A percentile compares a stretch with the other conserved stretches of the same genome.
These are phyloP conservation scores for Melanogaster broomeanus DNA, from an alignment of 768 basidiomycete genomes.

Conservation along the genomic window DNA sequence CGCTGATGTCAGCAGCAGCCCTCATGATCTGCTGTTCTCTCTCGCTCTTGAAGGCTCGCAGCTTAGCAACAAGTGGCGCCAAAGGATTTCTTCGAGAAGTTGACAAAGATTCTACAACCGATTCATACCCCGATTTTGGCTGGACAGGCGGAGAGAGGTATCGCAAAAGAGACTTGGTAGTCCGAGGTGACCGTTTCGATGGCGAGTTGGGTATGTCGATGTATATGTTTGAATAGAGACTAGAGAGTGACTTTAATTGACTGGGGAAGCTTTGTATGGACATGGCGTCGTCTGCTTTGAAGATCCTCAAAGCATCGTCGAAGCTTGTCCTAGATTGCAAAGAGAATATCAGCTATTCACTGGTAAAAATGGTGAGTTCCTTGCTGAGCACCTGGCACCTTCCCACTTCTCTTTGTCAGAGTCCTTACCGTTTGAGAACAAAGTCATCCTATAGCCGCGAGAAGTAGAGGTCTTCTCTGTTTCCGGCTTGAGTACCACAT, in stretches of 20 bases:
- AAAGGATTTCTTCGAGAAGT: constrained; percentile 51
- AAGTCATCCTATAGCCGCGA: constrained; percentile 82
- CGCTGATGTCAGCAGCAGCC: constrained; percentile 84
- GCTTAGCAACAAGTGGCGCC: constrained; percentile 64
- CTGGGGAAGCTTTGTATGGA: constrained; percentile 56
- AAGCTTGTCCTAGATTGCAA: constrained; percentile 57
- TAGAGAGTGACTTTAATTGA: constrained; percentile 57
- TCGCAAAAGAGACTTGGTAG: constrained; percentile 59
- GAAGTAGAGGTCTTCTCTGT: constrained; percentile 70
- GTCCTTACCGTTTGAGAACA: constrained; percentile 81
- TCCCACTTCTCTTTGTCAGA: constrained; percentile 87
- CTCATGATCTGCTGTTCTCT: constrained; percentile 82
- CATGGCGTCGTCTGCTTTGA: constrained; percentile 76
- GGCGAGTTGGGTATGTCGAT: constrained; percentile 48
- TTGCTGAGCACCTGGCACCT: constrained; percentile 59
- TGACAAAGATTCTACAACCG: constrained; percentile 54
- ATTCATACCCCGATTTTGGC: constrained; percentile 50
- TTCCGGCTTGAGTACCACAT: not conserved
- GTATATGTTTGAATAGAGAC: constrained; percentile 51
- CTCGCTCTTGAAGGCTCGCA: constrained; percentile 79
- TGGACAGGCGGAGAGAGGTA: constrained; percentile 37
- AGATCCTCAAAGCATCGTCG: constrained; percentile 62
- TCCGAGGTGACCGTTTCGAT: constrained; percentile 38
- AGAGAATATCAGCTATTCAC: not conserved
- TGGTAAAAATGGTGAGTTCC: not conserved